Evolutionary conservation across 2,329 filamentous ascomycete genomes (phyloP), one percentile per base, ranked within the genome.

Genomic region (Passalora sequoiae): DNA sequence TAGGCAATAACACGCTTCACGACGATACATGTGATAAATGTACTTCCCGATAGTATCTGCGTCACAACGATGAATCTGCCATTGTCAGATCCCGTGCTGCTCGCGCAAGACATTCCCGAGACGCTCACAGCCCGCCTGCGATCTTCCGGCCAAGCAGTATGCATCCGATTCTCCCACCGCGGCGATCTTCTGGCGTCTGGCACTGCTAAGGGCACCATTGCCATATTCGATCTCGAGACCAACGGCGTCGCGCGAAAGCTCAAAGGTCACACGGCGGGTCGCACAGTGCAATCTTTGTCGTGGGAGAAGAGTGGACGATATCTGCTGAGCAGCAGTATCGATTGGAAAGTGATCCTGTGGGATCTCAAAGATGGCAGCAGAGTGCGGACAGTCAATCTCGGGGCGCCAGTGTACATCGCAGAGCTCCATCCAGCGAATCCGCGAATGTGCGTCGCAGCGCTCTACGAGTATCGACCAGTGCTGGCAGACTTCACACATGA

Each of bases 261-360:
- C 51, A 81, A 88, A 53, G 92, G 91, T 9, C 92, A 98, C 68
- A 94, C 86, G 38, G 49, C 57, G 8, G 62, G 62, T 17, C 83
- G 87, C 61, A 91, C 92, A 63, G 89, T 98, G 44, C 91, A 94
- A 57, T 95, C 87, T 39, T 68, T 98, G 47, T 94, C 89, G 70
- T 98, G 92, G 92, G 96, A 91, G 40, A 78, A 84, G 57, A 87
- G 89, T 68, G 91, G 92, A 19, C 79, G 87, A 54, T 97, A 95
- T 66, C 74, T 98, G 40, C 77, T 98, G 44, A 95, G 88, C 46
- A 86, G 89, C 8, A 94, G 89, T 32, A 88, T 96, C 64, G 92
- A 95, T 60, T 97, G 91, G 86, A 94, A 94, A 67, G 89, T 86
- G 51, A 89, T 95, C 38, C 75, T 98, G 1, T 98, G 92, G 92